phyloP scores from a whole-genome alignment of 1,139 yeast species.

The Hyphopichia burtonii region DNA sequence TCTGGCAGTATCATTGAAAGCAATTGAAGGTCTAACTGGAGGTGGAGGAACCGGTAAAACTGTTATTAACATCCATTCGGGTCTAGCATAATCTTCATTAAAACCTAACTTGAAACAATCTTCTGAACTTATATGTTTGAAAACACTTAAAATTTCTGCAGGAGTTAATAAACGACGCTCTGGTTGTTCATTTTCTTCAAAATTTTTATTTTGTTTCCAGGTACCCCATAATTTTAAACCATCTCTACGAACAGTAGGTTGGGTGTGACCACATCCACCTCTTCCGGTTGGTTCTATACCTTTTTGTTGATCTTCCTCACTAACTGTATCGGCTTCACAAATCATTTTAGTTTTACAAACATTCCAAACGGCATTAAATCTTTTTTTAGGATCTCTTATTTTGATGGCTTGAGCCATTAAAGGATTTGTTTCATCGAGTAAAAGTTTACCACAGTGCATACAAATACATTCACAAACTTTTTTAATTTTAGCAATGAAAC shows the following conservation, averaged over 20 bases:
- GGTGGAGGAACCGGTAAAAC: constrained; percentile 99
- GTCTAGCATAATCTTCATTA: constrained; percentile 94
- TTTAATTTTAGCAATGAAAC: constrained; percentile 88
- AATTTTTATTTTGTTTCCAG: constrained; percentile 84
- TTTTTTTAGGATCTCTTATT: constrained; percentile 90
- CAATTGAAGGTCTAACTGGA: constrained; percentile 97
- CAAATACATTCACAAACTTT: constrained; percentile 96
- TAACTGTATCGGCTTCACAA: constrained; percentile 84
- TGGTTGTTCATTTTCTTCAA: constrained; percentile 84
- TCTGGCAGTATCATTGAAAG: constrained; percentile 97
- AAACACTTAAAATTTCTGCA: constrained; percentile 83
- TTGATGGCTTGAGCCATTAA: constrained; percentile 86
- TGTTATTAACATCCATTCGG: constrained; percentile 97
- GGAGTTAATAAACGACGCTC: constrained; percentile 90
- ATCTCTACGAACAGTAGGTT: constrained; percentile 94
- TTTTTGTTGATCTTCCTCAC: constrained; percentile 57
- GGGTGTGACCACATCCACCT: constrained; percentile 98
- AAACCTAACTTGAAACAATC: constrained; percentile 85
- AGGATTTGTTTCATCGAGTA: constrained; percentile 83
- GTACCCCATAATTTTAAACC: constrained; percentile 96
- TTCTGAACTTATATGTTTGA: constrained; percentile 84
- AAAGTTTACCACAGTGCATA: constrained; percentile 95
- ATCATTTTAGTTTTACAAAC: constrained; percentile 89
- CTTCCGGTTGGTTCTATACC: constrained; percentile 51
- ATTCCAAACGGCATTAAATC: constrained; percentile 96